Evolutionary conservation across 768 basidiomycete species (phyloP), one percentile per base, ranked within the genome.

Genomic region (Suillus hirtellus): DNA sequence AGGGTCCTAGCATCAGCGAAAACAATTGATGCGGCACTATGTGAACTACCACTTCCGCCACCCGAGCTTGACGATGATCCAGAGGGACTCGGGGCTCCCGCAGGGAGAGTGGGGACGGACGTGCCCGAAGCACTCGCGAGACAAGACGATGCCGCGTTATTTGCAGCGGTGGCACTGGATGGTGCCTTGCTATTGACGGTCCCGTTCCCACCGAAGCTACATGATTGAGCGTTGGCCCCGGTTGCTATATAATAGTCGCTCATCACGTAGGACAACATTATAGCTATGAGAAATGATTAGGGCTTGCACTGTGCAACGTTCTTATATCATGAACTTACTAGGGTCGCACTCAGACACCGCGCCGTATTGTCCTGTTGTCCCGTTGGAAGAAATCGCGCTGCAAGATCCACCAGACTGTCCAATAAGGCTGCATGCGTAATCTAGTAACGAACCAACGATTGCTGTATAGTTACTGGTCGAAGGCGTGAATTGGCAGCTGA

Each of bases 241-340:
- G 84, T 84, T 37, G 79, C 73, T 69, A 90, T 86, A 71, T 89
- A 96, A 73, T 84, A 94, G 63, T 87, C 79, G 73, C 85, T 90
- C 86, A 96, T 90, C 55, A 89, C 87, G 73, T 85, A 96, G 24
- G 90, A 92, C 42, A 94, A 76, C 80, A 93, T 89, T 75, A 90
- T 81, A 47, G 84, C 92, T 92, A 64, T 31, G 64, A 47, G 7
- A 60, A 58, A 64, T 65, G 53, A 34, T 65, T 21, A 65, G 60
- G 19, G 17, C 60, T 17, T 55, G 55, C 4, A 21, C 17, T 19
- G 19, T 31, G 56, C 17, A 42, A 11, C 1, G 6, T 7, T 27
- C 54, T 27, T 15, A 10, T 11, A 31, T 12, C 31, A 49, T 53
- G 11, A 37, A 77, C 87, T 64, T 74, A 92, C 91, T 80, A 31